Evolutionary conservation across 2,329 filamentous ascomycete genomes (phyloP), one percentile per base, ranked within the genome.

Genomic region (Celoporthe dispersa): DNA sequence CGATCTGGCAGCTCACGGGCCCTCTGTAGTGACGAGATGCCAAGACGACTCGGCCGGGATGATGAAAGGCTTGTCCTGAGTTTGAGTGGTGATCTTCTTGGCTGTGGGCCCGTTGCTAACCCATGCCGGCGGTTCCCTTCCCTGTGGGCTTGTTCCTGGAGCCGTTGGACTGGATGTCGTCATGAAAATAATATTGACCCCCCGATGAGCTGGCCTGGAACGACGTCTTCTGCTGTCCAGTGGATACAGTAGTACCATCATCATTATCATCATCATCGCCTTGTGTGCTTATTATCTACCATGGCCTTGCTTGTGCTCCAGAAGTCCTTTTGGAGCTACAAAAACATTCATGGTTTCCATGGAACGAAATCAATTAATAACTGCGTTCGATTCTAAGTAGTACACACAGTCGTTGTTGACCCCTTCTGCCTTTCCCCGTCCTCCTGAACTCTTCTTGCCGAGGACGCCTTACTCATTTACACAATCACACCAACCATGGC

Each of bases 21-120:
- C 57, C 5, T 60, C 57, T n/a, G 31, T 2, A 16, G 62, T 64
- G 62, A 64, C 62, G 62, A 64, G 62, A 64, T 51, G 62, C 62
- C 62, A 64, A 64, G 62, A 44, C 62, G 28, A 16, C 16, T 44
- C 39, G 6, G 25, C 62, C 62, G 41, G 41, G 62, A n/a, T 48
- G 14, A 48, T 9, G 31, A 60, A 35, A 19, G 57, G 53, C 57
- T 31, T 37, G 14, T 11, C 7, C 7, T 35, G 22, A n/a, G 57
- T 33, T 37, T 60, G 57, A 60, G 37, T 31, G 11, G 57, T 14
- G 57, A 60, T 60, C 57, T 25, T 57, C 31, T 60, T 60, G 57
- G 57, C 57, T 60, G 57, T 60, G 57, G 57, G 33, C 1, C 33
- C 57, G 33, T 60, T 37, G 57, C 57, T 60, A 37, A 22, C 57